Conservation (phyloP, 2,329 filamentous ascomycete genomes). For the Dactylellina sp. region DNA sequence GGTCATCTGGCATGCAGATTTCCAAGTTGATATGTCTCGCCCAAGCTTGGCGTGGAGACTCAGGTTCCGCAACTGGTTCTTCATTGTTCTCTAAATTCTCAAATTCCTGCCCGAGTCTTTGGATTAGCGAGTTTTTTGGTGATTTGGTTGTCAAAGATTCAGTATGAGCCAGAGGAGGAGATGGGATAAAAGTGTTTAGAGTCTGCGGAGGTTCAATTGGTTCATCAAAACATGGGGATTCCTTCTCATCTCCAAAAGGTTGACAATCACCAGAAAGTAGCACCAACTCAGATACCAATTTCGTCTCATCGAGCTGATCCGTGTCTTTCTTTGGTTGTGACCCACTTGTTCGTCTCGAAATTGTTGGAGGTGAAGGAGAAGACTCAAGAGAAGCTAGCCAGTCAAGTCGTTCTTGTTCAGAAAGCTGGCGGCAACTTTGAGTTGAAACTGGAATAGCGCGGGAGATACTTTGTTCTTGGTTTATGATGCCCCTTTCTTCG, state of each 20-base stretch:
- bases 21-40: background rate
- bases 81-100: background rate
- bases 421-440: conserved; percentile 15
- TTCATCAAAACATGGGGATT: background rate
- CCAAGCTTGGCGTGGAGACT: background rate
- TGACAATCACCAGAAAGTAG: too few species aligned
- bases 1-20: too few species aligned
- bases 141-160: background rate
- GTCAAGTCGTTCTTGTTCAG: conserved; percentile 21
- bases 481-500: too few species aligned
- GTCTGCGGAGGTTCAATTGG: background rate
- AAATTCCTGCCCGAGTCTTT: conserved; percentile 17
- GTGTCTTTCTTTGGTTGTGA: background rate
- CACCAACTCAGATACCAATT: too few species aligned
- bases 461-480: background rate
- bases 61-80: background rate
- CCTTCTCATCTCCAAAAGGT: too few species aligned
- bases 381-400: conserved; percentile 23
- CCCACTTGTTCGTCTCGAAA: conserved; percentile 7
- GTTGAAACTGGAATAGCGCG: background rate
- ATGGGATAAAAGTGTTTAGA: background rate
- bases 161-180: background rate
- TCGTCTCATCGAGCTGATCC: too few species aligned
- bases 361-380: conserved; percentile 9
- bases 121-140: background rate